Base-by-base conservation (phyloP, 306 rosid species). In the Medicago lupulina region DNA sequence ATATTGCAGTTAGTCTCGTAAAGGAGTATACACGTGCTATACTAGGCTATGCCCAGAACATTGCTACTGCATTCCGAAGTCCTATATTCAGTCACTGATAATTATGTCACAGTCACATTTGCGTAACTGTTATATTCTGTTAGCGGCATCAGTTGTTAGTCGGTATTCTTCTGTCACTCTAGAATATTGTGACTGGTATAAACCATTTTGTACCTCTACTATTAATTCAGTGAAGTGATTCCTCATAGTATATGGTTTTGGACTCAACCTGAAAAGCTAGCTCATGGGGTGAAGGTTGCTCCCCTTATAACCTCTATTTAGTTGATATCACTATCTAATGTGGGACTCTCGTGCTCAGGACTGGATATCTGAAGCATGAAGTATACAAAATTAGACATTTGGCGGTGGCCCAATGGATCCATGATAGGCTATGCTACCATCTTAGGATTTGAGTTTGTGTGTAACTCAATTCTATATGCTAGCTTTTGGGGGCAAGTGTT, bases 261-360 rank as follows among this genome's bases (percentile, higher is more conserved):
- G 39, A 15, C 40, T 60, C 9, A 15, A 25, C 65, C 25, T 2
- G 5, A 59, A 25, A 31, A 59, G 39, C 11, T 25, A 13, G 65
- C 65, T 60, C 66, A 59, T 60, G 18, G 18, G 21, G 14, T 59
- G 39, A 60, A 59, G 66, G 18, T 60, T 60, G 66, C 65, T 60
- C 10, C 38, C 11, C 17, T 25, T 59, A 12, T 25, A 25, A 25
- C 39, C 39, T 59, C 17, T 59, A 59, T 28, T 5, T 25, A 25
- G 17, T 9, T 13, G 18, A 59, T 59, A 59, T 57, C 39, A 59
- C 39, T 59, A 23, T 59, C 8, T 21, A 58, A 23, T 58, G 16
- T 23, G 38, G 4, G 64, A 28, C 39, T 58, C 28, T 58, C 0
- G 39, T 7, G n/a, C 17, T 6, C 17, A 25, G 9, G 39, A 11